Conservation (phyloP, 2,329 filamentous ascomycete genomes). For the Chrysoporthe cubensis region DNA sequence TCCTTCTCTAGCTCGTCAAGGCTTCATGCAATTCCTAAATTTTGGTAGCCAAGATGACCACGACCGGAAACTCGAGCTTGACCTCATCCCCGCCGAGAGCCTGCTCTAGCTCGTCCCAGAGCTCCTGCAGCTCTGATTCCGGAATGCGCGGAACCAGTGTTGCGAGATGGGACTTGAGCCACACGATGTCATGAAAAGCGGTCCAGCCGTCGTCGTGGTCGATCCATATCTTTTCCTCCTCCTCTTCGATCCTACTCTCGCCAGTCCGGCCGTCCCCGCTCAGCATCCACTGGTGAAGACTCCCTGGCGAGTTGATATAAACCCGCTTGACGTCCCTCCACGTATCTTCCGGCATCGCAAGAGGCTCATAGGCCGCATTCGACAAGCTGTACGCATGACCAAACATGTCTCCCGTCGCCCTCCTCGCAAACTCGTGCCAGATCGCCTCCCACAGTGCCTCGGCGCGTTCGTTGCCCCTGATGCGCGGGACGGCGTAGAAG, state of each 20-base stretch:
- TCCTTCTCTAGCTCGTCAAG: not conserved
- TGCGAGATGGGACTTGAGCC: slow-evolving; percentile 29
- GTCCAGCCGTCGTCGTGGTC: slow-evolving; percentile 30
- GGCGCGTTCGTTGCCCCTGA: slow-evolving; percentile 23
- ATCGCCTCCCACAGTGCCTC: slow-evolving; percentile 22
- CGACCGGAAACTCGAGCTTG: slow-evolving; percentile 28
- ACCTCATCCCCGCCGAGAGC: slow-evolving; percentile 26
- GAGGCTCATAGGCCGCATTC: slow-evolving; percentile 27
- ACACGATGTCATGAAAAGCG: slow-evolving; percentile 26
- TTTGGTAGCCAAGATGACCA: slow-evolving; percentile 32
- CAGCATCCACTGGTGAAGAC: slow-evolving; percentile 8
- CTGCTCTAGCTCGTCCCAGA: slow-evolving; percentile 31
- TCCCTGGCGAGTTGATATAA: slow-evolving; percentile 31
- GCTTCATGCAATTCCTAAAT: not conserved
- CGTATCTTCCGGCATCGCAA: slow-evolving; percentile 27
- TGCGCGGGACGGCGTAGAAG: slow-evolving; percentile 29
- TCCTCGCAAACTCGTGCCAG: slow-evolving; percentile 17
- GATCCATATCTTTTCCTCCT: slow-evolving; percentile 29
- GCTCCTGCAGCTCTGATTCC: slow-evolving; percentile 24
- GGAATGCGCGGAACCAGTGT: slow-evolving; percentile 29
- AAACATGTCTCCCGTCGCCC: not conserved
- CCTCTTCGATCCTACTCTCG: slow-evolving; percentile 21
- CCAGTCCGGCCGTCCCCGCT: slow-evolving; percentile 5
- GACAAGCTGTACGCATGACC: slow-evolving; percentile 9
- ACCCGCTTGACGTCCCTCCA: slow-evolving; percentile 30